These are phyloP conservation scores for Flaveria linearis DNA, from an alignment of 129 eudicot genomes.

Conservation along the genomic window DNA sequence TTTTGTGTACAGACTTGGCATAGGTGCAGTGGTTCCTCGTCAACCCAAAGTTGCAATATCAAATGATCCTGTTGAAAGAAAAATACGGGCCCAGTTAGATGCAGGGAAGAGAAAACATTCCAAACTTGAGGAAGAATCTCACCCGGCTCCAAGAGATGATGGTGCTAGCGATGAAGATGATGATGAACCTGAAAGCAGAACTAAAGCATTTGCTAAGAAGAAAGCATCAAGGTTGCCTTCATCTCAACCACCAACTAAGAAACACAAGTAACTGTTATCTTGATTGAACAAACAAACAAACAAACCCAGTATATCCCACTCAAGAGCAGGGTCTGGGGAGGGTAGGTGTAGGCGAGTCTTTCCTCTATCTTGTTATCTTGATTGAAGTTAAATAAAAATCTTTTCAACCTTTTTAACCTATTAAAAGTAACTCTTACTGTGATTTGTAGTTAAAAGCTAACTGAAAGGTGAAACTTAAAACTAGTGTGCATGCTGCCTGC, in stretches of 20 bases:
- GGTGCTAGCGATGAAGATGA: slow-evolving; percentile 63
- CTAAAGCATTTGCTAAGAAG: slow-evolving; percentile 63
- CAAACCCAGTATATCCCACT: too few relatives aligned
- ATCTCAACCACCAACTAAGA: slow-evolving; percentile 19
- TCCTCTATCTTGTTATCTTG: slow-evolving; percentile 9
- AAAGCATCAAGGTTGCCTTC: slow-evolving; percentile 32
- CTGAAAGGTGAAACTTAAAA: background rate
- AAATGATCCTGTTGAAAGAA: slow-evolving; percentile 66
- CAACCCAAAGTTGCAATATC: slow-evolving; percentile 39
- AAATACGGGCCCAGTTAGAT: slow-evolving; percentile 51
- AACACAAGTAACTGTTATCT: slow-evolving; percentile 20
- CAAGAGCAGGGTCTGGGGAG: too few relatives aligned
- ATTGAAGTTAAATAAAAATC: background rate
- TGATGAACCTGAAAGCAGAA: slow-evolving; percentile 69
- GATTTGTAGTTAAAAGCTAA: background rate
- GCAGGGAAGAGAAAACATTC: slow-evolving; percentile 47
- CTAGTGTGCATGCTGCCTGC: background rate
- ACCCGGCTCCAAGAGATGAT: slow-evolving; percentile 34
- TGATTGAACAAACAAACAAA: too few relatives aligned
- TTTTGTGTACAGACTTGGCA: slow-evolving; percentile 54
- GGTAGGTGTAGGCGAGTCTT: too few relatives aligned
- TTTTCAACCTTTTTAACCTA: background rate
- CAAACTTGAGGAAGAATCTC: slow-evolving; percentile 32
- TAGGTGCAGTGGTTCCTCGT: slow-evolving; percentile 86
- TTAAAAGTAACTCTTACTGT: background rate